phyloP scores from a whole-genome alignment of 2,329 filamentous ascomycete genomes.

The Massarina eburnea region DNA sequence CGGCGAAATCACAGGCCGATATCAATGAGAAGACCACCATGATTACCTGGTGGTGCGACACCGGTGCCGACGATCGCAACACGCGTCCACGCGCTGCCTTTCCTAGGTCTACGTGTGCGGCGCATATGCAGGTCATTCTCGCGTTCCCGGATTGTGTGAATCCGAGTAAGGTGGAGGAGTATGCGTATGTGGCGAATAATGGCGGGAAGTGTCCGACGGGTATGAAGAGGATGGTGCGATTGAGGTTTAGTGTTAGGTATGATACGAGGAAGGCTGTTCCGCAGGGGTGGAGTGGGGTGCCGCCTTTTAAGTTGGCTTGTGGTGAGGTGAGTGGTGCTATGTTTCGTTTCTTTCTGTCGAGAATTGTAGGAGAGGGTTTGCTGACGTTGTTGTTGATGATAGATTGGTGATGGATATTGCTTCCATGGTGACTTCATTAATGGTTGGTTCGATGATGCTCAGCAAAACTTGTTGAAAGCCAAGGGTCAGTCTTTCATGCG shows the following conservation, averaged over 20 bases:
- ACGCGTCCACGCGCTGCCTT: constrained; percentile 30
- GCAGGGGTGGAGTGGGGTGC: constrained; percentile 44
- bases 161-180: constrained; percentile 20
- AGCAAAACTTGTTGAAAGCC: constrained; percentile 42
- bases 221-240: constrained; percentile 46
- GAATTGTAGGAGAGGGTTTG: background rate
- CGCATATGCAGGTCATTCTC: constrained; percentile 18
- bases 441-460: constrained; percentile 44
- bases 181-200: constrained; percentile 31
- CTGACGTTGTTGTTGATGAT: background rate
- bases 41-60: constrained; percentile 17
- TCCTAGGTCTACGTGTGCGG: constrained; percentile 36
- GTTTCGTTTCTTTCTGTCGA: background rate
- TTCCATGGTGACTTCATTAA: constrained; percentile 50
- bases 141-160: constrained; percentile 47
- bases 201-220: constrained; percentile 40
- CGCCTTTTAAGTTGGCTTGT: constrained; percentile 45
- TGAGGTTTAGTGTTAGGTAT: constrained; percentile 48
- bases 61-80: constrained; percentile 10
- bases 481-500: constrained; percentile 32
- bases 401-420: constrained; percentile 34
- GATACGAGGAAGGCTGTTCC: constrained; percentile 44
- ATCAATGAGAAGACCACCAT: constrained; percentile 14
- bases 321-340: constrained; percentile 25
- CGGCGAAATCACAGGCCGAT: constrained; percentile 30